phyloP scores from a whole-genome alignment of 352 stramenopile genomes.

The Pythium aristosporum region DNA sequence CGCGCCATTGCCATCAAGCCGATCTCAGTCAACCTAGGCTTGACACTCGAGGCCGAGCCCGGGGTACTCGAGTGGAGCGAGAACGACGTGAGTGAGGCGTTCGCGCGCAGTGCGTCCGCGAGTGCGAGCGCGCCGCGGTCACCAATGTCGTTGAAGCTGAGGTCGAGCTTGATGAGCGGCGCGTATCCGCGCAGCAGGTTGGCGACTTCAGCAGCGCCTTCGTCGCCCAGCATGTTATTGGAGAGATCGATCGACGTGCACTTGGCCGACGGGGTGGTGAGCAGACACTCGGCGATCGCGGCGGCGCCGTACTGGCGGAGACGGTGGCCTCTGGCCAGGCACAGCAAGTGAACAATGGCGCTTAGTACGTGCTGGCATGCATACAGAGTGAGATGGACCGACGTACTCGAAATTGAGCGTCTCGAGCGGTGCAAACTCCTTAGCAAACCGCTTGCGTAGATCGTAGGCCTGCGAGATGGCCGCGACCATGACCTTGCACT shows the following conservation, averaged over 20 bases:
- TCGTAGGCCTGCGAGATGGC: constrained; percentile 59
- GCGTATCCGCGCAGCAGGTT: constrained; percentile 36
- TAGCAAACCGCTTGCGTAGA: constrained; percentile 49
- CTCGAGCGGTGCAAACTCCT: constrained; percentile 37
- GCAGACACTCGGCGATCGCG: constrained; percentile 45
- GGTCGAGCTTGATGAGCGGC: constrained; percentile 43
- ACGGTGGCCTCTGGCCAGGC: constrained; percentile 28
- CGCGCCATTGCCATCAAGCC: constrained; percentile 38
- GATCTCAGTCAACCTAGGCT: constrained; percentile 40
- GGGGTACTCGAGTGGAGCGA: constrained; percentile 48
- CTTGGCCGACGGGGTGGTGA: constrained; percentile 4
- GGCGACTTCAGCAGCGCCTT: constrained; percentile 49
- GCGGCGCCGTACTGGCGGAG: constrained; percentile 53
- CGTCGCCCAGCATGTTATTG: constrained; percentile 53
- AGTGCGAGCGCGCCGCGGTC: constrained; percentile 44
- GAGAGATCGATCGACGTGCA: constrained; percentile 52
- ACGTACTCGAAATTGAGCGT: constrained; percentile 40
- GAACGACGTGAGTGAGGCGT: constrained; percentile 46
- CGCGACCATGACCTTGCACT: constrained; percentile 48
- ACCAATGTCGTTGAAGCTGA: constrained; percentile 77
- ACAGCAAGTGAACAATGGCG: not conserved
- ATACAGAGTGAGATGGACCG: not conserved
- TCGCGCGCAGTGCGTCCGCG: constrained; percentile 41
- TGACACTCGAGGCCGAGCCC: constrained; percentile 23
- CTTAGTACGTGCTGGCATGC: too few species aligned